Evolutionary conservation across 2,329 filamentous ascomycete genomes (phyloP).

Genomic region (Hypocrella siamensis): DNA sequence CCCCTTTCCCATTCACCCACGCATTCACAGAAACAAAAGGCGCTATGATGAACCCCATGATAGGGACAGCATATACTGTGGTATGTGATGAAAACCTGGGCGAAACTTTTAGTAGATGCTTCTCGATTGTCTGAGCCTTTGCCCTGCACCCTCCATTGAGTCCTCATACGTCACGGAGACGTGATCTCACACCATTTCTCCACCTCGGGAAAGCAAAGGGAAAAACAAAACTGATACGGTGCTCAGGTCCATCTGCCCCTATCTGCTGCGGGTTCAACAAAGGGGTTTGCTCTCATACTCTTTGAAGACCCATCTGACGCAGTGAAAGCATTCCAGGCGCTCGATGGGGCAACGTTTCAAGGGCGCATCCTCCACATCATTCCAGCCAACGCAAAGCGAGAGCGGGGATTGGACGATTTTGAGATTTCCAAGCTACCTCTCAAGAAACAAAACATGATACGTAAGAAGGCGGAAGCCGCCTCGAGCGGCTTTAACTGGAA

Average conservation of each 20-base stretch:
- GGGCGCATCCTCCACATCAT: constrained; percentile 84
- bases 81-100: constrained; percentile 85
- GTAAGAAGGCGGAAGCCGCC: constrained; percentile 66
- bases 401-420: constrained; percentile 72
- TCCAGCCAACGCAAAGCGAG: constrained; percentile 67
- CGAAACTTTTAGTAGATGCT: constrained; percentile 99
- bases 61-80: constrained; percentile 98
- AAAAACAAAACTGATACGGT: constrained; percentile 12
- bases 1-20: background rate
- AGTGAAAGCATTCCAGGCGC: constrained; percentile 58
- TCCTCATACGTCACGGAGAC: background rate
- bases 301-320: constrained; percentile 60
- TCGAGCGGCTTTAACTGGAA: constrained; percentile 90
- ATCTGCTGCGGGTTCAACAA: constrained; percentile 56
- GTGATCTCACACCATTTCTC: background rate
- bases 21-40: no score
- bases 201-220: background rate
- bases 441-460: constrained; percentile 87
- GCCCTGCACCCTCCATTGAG: constrained; percentile 9
- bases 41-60: constrained; percentile 91
- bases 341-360: constrained; percentile 81
- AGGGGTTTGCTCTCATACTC: constrained; percentile 81
- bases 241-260: constrained; percentile 72
- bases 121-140: constrained; percentile 64
- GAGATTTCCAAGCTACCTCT: constrained; percentile 80